Evolutionary conservation across 2,329 filamentous ascomycete genomes (phyloP).

Genomic region (Stemphylium beticola): DNA sequence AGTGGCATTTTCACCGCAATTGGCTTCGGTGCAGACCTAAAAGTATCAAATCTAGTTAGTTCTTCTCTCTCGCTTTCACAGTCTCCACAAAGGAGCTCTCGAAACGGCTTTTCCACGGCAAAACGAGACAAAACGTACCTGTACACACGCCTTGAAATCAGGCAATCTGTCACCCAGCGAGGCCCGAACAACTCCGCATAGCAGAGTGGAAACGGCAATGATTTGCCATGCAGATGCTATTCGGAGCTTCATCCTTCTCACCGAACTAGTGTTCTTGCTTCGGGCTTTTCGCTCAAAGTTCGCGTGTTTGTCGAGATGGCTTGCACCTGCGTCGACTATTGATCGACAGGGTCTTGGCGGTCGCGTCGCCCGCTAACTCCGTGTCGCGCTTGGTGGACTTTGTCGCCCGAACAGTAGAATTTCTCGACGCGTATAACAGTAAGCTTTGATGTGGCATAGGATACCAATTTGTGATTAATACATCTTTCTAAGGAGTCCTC

Average conservation of each 20-base stretch:
- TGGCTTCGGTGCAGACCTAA: constrained; percentile 80
- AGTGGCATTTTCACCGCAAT: constrained; percentile 71
- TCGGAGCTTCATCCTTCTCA: constrained; percentile 36
- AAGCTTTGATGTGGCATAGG: too few relatives aligned
- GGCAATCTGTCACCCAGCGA: constrained; percentile 84
- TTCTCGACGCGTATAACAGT: too few relatives aligned
- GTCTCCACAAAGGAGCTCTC: too few relatives aligned
- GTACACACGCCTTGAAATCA: constrained; percentile 85
- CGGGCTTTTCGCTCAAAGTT: neutral
- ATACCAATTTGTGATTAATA: too few relatives aligned
- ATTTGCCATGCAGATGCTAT: constrained; percentile 31
- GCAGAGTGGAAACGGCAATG: constrained; percentile 34
- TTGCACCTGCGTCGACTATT: neutral
- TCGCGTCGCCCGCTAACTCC: neutral
- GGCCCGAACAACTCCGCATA: constrained; percentile 58
- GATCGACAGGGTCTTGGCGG: constrained; percentile 15
- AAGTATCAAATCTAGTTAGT: constrained; percentile 15
- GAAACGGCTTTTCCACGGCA: too few relatives aligned
- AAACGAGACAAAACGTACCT: constrained; percentile 53
- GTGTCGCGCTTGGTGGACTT: neutral
- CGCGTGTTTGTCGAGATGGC: neutral
- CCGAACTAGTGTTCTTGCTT: neutral
- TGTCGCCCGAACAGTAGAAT: too few relatives aligned
- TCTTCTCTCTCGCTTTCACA: constrained; percentile 50
- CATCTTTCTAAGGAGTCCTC: too few relatives aligned